A percentile compares a stretch with the other conserved stretches of the same genome.
Evolutionary conservation across 2,329 filamentous ascomycete species (phyloP).

Genomic region (Pestalotiopsis sp.): DNA sequence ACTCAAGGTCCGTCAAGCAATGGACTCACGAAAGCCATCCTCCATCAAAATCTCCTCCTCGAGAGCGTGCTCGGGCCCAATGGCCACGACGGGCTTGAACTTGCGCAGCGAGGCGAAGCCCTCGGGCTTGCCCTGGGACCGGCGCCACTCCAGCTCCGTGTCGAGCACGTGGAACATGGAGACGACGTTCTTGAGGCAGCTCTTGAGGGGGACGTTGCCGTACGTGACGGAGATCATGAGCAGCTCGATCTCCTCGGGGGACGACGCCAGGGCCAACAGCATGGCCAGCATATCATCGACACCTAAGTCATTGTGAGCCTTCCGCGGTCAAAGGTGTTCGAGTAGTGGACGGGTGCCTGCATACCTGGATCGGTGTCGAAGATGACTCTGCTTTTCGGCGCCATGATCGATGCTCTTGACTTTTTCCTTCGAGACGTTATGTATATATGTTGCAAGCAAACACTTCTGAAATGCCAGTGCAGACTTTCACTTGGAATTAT

Average conservation of each 20-base stretch:
- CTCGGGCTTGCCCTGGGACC: conserved; percentile 63
- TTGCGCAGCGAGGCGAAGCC: conserved; percentile 75
- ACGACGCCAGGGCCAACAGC: conserved; percentile 81
- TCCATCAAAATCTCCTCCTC: conserved; percentile 80
- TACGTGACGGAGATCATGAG: conserved; percentile 87
- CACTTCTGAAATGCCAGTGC: neutral
- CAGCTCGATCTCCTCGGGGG: conserved; percentile 83
- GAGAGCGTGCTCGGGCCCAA: conserved; percentile 84
- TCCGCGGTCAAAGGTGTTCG: conserved; percentile 12
- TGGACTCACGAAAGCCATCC: conserved; percentile 87
- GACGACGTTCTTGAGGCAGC: conserved; percentile 85
- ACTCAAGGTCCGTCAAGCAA: too few relatives aligned
- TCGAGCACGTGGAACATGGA: conserved; percentile 91
- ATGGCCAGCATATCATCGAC: conserved; percentile 91
- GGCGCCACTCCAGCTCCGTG: conserved; percentile 84
- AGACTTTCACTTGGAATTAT: neutral
- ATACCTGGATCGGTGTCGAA: conserved; percentile 92
- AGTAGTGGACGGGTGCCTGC: conserved; percentile 15
- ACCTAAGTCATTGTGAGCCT: conserved; percentile 58
- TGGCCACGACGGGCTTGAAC: conserved; percentile 80
- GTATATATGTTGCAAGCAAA: neutral
- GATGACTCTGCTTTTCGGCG: conserved; percentile 76
- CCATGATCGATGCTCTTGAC: conserved; percentile 48
- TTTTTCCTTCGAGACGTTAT: conserved; percentile 16
- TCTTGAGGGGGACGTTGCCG: conserved; percentile 88